phyloP scores from a whole-genome alignment of 202 grass and related monocot species.

The Alloteropsis angusta region DNA sequence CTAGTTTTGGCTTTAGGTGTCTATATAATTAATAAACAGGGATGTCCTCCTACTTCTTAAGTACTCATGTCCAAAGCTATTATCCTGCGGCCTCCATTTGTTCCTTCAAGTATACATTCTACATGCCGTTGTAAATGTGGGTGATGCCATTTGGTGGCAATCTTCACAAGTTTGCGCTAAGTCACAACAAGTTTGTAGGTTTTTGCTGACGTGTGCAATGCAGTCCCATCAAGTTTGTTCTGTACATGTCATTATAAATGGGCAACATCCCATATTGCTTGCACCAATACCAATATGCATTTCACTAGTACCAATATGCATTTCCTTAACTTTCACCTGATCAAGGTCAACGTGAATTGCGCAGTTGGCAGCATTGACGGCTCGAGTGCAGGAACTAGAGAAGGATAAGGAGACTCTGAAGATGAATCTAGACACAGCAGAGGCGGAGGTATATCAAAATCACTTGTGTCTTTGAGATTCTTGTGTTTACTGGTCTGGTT shows the following conservation, averaged over 20 bases:
- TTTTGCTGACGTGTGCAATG: background rate
- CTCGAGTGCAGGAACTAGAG: slow-evolving; percentile 49
- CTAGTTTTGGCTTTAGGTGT: background rate
- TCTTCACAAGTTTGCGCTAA: background rate
- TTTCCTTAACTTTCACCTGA: background rate
- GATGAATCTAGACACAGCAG: slow-evolving; percentile 69
- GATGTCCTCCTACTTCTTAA: background rate
- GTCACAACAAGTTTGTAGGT: background rate
- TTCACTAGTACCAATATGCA: background rate
- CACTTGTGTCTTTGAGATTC: background rate
- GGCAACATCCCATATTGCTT: background rate
- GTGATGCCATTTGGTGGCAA: background rate
- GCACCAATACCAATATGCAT: background rate
- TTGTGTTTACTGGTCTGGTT: background rate
- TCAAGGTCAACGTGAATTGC: background rate
- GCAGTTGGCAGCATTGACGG: slow-evolving; percentile 36
- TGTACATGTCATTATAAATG: background rate
- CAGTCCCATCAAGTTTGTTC: background rate
- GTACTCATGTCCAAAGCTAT: background rate
- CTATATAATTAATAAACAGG: background rate
- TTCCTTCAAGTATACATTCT: background rate
- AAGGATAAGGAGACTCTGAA: slow-evolving; percentile 66
- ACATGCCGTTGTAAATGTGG: background rate
- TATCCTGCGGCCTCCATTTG: background rate
- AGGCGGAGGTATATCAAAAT: slow-evolving; percentile 56